Evolutionary conservation across 1,284 basidiomycete genomes (phyloP).

Genomic region (Farysia itapuensis): DNA sequence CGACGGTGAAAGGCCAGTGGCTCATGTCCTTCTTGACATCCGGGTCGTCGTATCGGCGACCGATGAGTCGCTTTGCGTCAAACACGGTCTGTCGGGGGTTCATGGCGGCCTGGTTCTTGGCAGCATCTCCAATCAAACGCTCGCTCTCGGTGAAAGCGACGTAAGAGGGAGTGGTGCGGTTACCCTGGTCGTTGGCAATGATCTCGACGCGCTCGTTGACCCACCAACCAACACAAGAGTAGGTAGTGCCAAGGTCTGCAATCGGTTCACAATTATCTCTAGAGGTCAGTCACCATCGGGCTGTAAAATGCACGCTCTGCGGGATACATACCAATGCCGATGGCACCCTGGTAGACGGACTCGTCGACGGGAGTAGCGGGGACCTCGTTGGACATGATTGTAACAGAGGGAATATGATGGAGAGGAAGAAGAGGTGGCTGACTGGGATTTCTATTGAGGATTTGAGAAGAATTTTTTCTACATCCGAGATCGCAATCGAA

Average conservation of each 20-base stretch:
- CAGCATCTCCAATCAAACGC: slow-evolving; percentile 90
- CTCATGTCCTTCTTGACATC: slow-evolving; percentile 69
- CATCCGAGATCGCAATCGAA: too few species aligned
- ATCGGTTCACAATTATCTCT: too few species aligned
- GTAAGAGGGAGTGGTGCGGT: slow-evolving; percentile 98
- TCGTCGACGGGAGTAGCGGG: slow-evolving; percentile 66
- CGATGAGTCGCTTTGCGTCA: slow-evolving; percentile 77
- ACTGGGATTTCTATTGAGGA: too few species aligned
- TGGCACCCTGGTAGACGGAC: slow-evolving; percentile 87
- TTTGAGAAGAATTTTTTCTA: too few species aligned
- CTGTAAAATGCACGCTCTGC: slow-evolving; percentile 5
- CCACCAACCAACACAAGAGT: slow-evolving; percentile 70
- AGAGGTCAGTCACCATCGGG: too few species aligned
- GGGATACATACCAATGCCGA: slow-evolving; percentile 74
- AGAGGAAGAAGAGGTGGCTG: slow-evolving; percentile 38
- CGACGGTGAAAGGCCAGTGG: slow-evolving; percentile 73
- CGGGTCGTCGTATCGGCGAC: slow-evolving; percentile 81
- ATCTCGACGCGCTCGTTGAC: slow-evolving; percentile 58
- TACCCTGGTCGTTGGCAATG: slow-evolving; percentile 70
- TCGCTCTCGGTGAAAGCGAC: slow-evolving; percentile 97
- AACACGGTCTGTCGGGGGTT: slow-evolving; percentile 77
- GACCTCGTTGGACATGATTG: slow-evolving; percentile 58
- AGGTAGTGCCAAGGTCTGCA: slow-evolving; percentile 72
- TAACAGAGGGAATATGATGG: slow-evolving; percentile 10
- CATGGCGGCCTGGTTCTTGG: slow-evolving; percentile 76